Evolutionary conservation across 2,329 filamentous ascomycete genomes (phyloP), one percentile per base, ranked within the genome.

Genomic region (Lasiodiplodia sp.): DNA sequence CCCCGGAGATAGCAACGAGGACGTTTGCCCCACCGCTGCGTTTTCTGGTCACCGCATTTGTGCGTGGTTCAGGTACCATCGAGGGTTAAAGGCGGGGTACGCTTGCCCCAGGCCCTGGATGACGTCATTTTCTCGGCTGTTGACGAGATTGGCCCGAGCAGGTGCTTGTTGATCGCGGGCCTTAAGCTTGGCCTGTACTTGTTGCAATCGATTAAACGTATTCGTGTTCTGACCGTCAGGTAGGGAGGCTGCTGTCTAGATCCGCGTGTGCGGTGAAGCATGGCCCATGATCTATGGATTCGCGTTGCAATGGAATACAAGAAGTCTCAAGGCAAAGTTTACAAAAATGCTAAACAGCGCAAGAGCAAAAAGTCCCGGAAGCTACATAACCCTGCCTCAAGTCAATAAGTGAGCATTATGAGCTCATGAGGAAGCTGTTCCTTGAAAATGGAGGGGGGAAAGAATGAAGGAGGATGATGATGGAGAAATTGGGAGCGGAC

Each of bases 51-150:
- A 16, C 53, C 34, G 7, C n/a, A n/a, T 47, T 21, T 49, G 38
- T 3, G 21, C n/a, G 51, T n/a, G 7, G n/a, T 21, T 49, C 58
- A 62, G 58, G 58, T 49, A 62, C 58, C 16, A 47, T 62, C 40
- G 57, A 23, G 8, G 57, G 57, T n/a, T 23, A 23, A 23, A 62
- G 38, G 58, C 47, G 44, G 60, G 60, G 60, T 31, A 12, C 38
- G 12, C 1, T n/a, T 21, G 18, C 6, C 44, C 44, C 44, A 10
- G 44, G n/a, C 7, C 3, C 31, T 18, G 18, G 18, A 64, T 64
- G 44, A 64, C 60, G 60, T 64, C 60, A 64, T 64, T 64, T 64
- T 3, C 2, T 28, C 28, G 21, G 25, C 44, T 14, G 47, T 52
- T 64, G 60, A 64, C 60, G 60, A 64, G 57, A 62, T 62, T 40